A percentile compares a stretch with the other conserved stretches of the same genome.
Evolutionary conservation across 2,329 filamentous ascomycete species (phyloP).

Genomic region (Coleophoma crateriformis): DNA sequence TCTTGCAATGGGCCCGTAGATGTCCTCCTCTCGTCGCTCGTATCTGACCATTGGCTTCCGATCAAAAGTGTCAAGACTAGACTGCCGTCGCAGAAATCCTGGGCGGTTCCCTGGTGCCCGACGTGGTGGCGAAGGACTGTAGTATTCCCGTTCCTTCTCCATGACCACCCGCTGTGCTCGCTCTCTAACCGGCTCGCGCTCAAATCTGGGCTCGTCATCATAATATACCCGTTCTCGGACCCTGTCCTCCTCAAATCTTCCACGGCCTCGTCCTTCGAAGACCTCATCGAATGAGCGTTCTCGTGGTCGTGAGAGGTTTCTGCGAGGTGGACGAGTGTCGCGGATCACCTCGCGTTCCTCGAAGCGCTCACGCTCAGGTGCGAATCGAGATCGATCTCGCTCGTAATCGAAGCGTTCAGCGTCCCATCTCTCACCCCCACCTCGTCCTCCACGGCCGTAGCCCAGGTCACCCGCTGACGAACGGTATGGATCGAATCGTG

Average conservation of each 20-base stretch:
- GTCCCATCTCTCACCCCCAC: conserved; percentile 41
- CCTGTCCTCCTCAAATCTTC: conserved; percentile 23
- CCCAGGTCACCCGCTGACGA: conserved; percentile 29
- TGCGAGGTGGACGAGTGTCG: conserved; percentile 31
- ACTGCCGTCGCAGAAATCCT: conserved; percentile 71
- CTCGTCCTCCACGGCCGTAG: conserved; percentile 20
- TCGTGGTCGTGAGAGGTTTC: conserved; percentile 31
- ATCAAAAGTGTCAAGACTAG: conserved; percentile 87
- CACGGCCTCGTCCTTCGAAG: conserved; percentile 37
- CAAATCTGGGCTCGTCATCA: conserved; percentile 37
- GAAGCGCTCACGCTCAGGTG: conserved; percentile 32
- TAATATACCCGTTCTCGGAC: conserved; percentile 35
- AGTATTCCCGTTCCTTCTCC: conserved; percentile 21
- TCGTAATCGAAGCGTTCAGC: conserved; percentile 44
- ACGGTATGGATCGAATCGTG: conserved; percentile 25
- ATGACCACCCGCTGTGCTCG: conserved; percentile 24
- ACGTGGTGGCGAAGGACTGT: conserved; percentile 18
- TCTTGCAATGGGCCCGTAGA: conserved; percentile 45
- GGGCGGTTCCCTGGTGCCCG: conserved; percentile 48
- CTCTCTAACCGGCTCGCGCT: conserved; percentile 42
- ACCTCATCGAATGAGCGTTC: conserved; percentile 44
- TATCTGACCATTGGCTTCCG: conserved; percentile 57
- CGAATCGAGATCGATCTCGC: conserved; percentile 37
- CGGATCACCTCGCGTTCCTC: conserved; percentile 41
- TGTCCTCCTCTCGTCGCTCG: conserved; percentile 38